phyloP scores from a whole-genome alignment of 2,329 filamentous ascomycete genomes.

The Salinomyces thailandicus region DNA sequence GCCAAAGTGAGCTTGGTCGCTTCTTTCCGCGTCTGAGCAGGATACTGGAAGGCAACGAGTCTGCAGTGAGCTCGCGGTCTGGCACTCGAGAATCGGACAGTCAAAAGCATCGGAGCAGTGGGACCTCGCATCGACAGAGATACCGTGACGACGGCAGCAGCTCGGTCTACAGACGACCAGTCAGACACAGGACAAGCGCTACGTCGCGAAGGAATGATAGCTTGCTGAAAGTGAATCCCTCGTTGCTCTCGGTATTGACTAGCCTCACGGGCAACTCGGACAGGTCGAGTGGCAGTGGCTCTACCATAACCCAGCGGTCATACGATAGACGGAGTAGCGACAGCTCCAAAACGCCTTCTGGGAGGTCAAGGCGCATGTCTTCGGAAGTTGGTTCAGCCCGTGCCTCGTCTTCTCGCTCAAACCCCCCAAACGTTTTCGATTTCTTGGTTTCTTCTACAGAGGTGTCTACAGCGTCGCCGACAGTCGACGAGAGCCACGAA shows the following conservation, averaged over 20 bases:
- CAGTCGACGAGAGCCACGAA: slow-evolving; percentile 14
- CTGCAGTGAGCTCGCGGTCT: slow-evolving; percentile 9
- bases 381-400: slow-evolving; percentile 6
- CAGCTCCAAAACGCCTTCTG: slow-evolving; percentile 6
- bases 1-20: slow-evolving; percentile 14
- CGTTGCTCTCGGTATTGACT: slow-evolving; percentile 33
- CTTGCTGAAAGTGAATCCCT: slow-evolving; percentile 28
- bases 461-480: not conserved
- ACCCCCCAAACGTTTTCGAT: slow-evolving; percentile 20
- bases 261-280: slow-evolving; percentile 31
- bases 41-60: slow-evolving; percentile 31
- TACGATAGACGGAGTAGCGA: slow-evolving; percentile 25
- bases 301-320: slow-evolving; percentile 35
- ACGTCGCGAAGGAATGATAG: slow-evolving; percentile 25
- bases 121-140: slow-evolving; percentile 7
- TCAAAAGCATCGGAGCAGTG: slow-evolving; percentile 10
- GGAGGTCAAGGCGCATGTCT: slow-evolving; percentile 8
- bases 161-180: slow-evolving; percentile 17
- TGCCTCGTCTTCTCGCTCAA: slow-evolving; percentile 9
- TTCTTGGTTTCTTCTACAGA: slow-evolving; percentile 16
- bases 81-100: slow-evolving; percentile 10
- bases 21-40: slow-evolving; percentile 32
- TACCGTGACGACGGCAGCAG: slow-evolving; percentile 10
- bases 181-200: slow-evolving; percentile 25
- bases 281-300: slow-evolving; percentile 35